Conservation (phyloP, 805 yeast species). For the Dipodascus geniculatus region DNA sequence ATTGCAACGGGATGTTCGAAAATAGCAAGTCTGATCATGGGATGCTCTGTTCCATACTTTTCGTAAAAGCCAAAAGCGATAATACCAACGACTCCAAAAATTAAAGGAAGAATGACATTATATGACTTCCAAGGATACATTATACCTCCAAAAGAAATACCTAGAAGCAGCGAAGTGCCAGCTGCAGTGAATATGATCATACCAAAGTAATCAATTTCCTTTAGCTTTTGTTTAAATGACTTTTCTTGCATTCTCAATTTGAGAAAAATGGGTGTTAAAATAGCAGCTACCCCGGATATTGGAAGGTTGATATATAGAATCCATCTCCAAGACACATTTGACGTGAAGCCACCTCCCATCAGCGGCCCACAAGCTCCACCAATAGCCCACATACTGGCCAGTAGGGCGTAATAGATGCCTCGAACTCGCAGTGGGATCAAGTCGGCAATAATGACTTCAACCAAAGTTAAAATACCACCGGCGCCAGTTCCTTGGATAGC, state of each 20-base stretch:
- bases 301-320: constrained; percentile 63
- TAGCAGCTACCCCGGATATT: constrained; percentile 41
- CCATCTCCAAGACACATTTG: constrained; percentile 62
- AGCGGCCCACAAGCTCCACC: constrained; percentile 39
- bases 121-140: constrained; percentile 43
- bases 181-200: constrained; percentile 33
- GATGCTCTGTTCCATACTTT: constrained; percentile 29
- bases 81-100: constrained; percentile 30
- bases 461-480: constrained; percentile 51
- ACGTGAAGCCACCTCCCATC: constrained; percentile 54
- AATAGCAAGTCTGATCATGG: constrained; percentile 35
- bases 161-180: constrained; percentile 35
- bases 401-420: constrained; percentile 19
- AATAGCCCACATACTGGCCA: constrained; percentile 22
- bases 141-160: constrained; percentile 43
- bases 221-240: constrained; percentile 28
- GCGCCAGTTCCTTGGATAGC: constrained; percentile 63
- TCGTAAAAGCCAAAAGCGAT: constrained; percentile 26
- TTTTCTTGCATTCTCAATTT: constrained; percentile 39
- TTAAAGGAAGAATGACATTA: constrained; percentile 38
- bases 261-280: constrained; percentile 30
- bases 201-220: constrained; percentile 39
- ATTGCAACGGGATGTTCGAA: constrained; percentile 28
- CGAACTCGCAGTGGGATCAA: constrained; percentile 32
- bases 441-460: constrained; percentile 46